phyloP scores from a whole-genome alignment of 164 flowering plant genomes.

The Tinospora cordifolia region DNA sequence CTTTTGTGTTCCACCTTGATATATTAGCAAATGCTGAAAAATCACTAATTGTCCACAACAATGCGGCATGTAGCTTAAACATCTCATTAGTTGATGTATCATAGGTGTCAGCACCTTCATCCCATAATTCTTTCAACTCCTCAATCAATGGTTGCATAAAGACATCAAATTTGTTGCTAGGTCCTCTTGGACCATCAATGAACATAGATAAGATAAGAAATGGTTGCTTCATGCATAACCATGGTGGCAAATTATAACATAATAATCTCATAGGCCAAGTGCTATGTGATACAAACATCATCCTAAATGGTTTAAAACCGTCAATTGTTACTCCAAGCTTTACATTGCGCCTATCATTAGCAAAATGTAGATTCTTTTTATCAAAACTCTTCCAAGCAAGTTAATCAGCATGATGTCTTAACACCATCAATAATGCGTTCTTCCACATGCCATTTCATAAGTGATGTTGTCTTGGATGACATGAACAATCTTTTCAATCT shows the following conservation, averaged over 20 bases:
- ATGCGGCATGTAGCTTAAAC: background rate
- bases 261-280: background rate
- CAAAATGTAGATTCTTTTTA: background rate
- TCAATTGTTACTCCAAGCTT: background rate
- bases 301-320: background rate
- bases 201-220: background rate
- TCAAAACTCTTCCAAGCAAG: background rate
- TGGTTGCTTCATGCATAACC: conserved; percentile 2
- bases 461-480: background rate
- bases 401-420: background rate
- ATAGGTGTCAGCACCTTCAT: background rate
- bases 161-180: background rate
- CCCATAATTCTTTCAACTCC: background rate
- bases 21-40: background rate
- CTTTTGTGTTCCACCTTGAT: background rate
- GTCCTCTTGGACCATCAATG: background rate
- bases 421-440: background rate
- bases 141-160: background rate
- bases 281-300: background rate
- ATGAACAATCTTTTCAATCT: background rate
- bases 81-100: background rate
- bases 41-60: background rate
- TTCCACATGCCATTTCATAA: background rate
- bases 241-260: background rate
- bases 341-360: background rate